Evolutionary conservation across 139 green algal species (phyloP).

Genomic region (Micromonas pusilla): DNA sequence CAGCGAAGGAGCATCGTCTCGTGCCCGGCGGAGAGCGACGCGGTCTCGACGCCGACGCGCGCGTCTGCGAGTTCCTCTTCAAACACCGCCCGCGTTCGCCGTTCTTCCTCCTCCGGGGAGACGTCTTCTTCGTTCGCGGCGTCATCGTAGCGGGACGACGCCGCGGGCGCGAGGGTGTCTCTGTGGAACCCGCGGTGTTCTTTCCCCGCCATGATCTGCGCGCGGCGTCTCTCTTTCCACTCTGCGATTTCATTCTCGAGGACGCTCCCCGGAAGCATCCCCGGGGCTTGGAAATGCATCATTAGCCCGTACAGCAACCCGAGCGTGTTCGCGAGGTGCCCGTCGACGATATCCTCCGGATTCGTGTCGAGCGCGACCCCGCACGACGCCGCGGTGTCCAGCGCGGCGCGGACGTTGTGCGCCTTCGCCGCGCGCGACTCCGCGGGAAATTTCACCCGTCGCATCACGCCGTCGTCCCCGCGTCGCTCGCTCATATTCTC

Average conservation of each 20-base stretch:
- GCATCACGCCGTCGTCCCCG: neutral
- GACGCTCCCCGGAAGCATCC: neutral
- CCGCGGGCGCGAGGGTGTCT: neutral
- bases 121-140: too few species aligned
- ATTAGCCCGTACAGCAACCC: conserved; percentile 22
- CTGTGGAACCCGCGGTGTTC: neutral
- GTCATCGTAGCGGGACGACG: too few species aligned
- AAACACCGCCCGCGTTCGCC: neutral
- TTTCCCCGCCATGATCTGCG: neutral
- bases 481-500: neutral
- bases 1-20: conserved; percentile 7
- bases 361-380: neutral
- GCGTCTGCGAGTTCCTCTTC: neutral
- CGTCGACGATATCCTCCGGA: conserved; percentile 28
- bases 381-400: neutral
- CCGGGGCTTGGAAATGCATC: conserved; percentile 11
- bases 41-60: neutral
- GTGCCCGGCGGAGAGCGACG: neutral
- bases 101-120: neutral
- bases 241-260: neutral
- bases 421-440: neutral
- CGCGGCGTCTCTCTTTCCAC: neutral
- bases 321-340: conserved; percentile 18
- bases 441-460: neutral
- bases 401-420: conserved; percentile 22